Conservation (phyloP, 2,329 filamentous ascomycete species). For the Paecilomyces variotii region DNA sequence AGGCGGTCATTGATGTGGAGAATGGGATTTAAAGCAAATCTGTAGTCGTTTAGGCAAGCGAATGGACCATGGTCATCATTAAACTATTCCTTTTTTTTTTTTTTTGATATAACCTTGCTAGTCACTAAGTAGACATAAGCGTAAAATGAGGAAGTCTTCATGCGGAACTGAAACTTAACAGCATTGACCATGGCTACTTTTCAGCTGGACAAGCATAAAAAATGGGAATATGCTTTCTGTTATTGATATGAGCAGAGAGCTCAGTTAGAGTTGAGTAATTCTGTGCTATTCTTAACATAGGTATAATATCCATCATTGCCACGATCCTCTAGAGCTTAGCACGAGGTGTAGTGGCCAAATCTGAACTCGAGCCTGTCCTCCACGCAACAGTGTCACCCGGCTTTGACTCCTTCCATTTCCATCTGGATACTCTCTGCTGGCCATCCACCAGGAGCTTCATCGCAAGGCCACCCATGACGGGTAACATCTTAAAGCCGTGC, state of each 20-base stretch:
- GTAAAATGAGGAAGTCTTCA: too few species aligned
- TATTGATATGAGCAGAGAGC: too few species aligned
- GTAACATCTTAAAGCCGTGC: slow-evolving; percentile 57
- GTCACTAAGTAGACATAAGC: too few species aligned
- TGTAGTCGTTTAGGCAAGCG: too few species aligned
- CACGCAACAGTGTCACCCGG: background rate
- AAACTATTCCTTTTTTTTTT: too few species aligned
- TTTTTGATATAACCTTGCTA: too few species aligned
- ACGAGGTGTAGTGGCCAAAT: background rate
- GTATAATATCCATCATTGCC: background rate
- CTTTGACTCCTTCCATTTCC: background rate
- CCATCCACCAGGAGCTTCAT: background rate
- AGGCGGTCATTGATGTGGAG: background rate
- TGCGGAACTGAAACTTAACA: too few species aligned
- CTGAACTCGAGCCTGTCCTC: background rate
- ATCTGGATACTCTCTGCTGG: background rate
- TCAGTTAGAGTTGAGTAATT: too few species aligned
- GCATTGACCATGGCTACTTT: too few species aligned
- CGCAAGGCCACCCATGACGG: slow-evolving; percentile 43
- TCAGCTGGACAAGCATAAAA: too few species aligned
- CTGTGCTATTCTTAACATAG: background rate
- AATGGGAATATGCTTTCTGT: too few species aligned
- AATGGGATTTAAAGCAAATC: background rate
- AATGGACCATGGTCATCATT: too few species aligned
- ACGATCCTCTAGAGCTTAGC: background rate